Conservation (phyloP, 2,329 filamentous ascomycete genomes). For the Venturia pyrina region DNA sequence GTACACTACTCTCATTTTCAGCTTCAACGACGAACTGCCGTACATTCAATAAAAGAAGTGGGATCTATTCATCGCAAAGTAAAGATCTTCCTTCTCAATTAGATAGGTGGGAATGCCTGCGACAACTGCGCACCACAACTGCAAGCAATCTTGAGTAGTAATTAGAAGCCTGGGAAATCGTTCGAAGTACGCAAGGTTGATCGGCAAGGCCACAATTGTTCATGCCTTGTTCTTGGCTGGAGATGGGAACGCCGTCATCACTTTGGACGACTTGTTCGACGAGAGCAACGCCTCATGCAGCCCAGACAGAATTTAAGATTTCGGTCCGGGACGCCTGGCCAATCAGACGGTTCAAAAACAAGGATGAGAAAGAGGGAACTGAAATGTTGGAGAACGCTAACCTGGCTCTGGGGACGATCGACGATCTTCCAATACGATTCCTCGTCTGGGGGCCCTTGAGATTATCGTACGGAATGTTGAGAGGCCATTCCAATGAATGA, state of each 20-base stretch:
- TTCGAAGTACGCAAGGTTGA: background rate
- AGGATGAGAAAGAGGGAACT: background rate
- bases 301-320: background rate
- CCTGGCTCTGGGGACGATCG: background rate
- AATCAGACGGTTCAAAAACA: background rate
- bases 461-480: background rate
- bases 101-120: background rate
- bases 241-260: background rate
- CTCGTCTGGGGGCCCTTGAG: background rate
- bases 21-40: background rate
- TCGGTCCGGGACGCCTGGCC: background rate
- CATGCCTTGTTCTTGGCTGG: background rate
- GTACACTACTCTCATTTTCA: background rate
- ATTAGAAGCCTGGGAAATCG: background rate
- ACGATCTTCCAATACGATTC: background rate
- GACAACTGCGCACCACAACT: background rate
- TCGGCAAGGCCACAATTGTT: background rate
- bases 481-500: background rate
- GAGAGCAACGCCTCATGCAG: background rate
- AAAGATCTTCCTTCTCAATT: background rate
- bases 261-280: background rate
- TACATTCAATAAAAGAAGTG: background rate
- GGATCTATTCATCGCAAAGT: background rate
- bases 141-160: background rate
- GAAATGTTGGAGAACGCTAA: background rate